phyloP scores from a whole-genome alignment of 1,284 basidiomycete genomes.

The Malassezia obtusa region DNA sequence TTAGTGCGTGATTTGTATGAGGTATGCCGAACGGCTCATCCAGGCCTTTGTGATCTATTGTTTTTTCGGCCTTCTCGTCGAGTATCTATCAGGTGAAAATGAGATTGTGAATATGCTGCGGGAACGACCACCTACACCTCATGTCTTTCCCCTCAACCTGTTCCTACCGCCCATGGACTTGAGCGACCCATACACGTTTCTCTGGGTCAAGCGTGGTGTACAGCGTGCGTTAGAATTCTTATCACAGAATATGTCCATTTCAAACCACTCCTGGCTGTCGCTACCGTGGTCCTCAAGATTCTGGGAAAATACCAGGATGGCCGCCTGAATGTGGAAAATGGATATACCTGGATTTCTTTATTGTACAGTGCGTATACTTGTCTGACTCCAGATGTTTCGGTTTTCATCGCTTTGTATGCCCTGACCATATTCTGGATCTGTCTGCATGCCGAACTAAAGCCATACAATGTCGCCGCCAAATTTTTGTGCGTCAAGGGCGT shows the following conservation, averaged over 20 bases:
- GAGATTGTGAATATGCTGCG: conserved; percentile 82
- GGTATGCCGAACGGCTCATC: background rate
- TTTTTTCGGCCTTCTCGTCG: conserved; percentile 50
- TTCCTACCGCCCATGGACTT: conserved; percentile 39
- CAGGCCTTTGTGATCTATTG: conserved; percentile 93
- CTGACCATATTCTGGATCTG: conserved; percentile 45
- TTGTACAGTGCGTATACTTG: conserved; percentile 52
- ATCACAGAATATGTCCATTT: conserved; percentile 84
- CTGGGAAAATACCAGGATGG: conserved; percentile 83
- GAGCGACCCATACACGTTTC: conserved; percentile 64
- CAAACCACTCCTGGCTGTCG: conserved; percentile 77
- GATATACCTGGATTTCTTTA: conserved; percentile 60
- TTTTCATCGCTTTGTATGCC: conserved; percentile 51
- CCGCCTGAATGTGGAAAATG: conserved; percentile 66
- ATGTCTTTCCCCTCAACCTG: conserved; percentile 67
- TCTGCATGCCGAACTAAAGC: conserved; percentile 33
- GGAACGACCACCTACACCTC: conserved; percentile 73
- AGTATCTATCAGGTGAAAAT: conserved; percentile 82
- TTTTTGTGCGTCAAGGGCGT: conserved; percentile 92
- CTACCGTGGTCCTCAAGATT: conserved; percentile 75
- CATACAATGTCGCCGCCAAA: conserved; percentile 40
- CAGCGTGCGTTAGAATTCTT: conserved; percentile 59
- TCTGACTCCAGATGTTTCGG: conserved; percentile 42
- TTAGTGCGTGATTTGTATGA: conserved; percentile 91
- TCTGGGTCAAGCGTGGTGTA: conserved; percentile 87